Evolutionary conservation across 345 rosid species (phyloP), one percentile per base, ranked within the genome.

Genomic region (Euphorbia peplus): DNA sequence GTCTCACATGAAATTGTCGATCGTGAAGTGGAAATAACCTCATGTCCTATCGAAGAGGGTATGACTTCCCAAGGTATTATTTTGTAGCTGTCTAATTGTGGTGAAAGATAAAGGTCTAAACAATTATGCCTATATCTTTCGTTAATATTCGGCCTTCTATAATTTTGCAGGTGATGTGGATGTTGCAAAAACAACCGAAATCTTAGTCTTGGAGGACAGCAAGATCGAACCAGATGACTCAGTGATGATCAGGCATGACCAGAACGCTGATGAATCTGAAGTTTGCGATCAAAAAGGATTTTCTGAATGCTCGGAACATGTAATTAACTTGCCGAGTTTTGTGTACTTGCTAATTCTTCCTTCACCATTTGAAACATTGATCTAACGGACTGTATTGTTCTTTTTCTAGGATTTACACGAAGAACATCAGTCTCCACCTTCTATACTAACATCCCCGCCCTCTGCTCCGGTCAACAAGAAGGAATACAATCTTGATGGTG

Each of bases 371-470:
- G 9, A 60, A 64, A 48, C 42, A 56, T 22, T 61, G 44, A 37
- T 50, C 5, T 47, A 46, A 69, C 29, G n/a, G n/a, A 16, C 48
- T 67, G 47, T 37, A 21, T 37, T 44, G 25, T 69, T 72, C 15
- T 26, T 60, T 72, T 71, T 83, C 69, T 82, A 90, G 96, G 82
- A 81, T 29, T 67, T 75, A 42, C 55, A 58, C 28, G 80, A 74
- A 32, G 82, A 67, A 79, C 71, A 57, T 5, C 75, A 73, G 5
- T 74, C 70, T 47, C 73, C 78, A 3, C 47, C 70, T 80, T 83
- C 93, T 70, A 80, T 87, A 60, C 75, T 63, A 61, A 53, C 78
- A 18, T 83, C 87, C 60, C 86, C 84, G 21, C 71, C 90, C 61
- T 54, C 68, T 47, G 83, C 85, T 69, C 66, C 79, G 4, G 71